Conservation (phyloP, 2,329 filamentous ascomycete genomes). For the Hypoxylon sp. region DNA sequence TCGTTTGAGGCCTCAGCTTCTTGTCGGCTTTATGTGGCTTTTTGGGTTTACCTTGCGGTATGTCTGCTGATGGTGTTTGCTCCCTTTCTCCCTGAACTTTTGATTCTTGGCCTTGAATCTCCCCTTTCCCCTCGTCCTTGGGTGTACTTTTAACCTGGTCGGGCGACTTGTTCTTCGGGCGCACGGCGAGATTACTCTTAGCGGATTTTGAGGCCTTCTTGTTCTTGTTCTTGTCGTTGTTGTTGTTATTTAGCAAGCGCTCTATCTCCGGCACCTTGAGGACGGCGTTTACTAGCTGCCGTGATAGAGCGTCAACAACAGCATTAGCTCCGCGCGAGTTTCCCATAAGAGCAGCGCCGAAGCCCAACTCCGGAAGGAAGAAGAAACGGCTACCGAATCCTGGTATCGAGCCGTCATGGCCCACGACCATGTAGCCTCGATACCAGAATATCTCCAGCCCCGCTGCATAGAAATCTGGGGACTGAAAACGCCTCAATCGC, state of each 20-base stretch:
- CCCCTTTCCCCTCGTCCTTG: not conserved
- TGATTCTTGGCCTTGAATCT: not conserved
- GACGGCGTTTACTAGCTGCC: slow-evolving; percentile 42
- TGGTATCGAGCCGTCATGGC: slow-evolving; percentile 43
- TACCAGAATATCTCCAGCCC: slow-evolving; percentile 47
- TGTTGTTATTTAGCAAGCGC: not conserved
- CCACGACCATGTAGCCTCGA: slow-evolving; percentile 43
- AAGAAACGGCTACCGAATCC: slow-evolving; percentile 47
- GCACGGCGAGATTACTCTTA: not conserved
- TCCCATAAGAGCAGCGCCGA: slow-evolving; percentile 43
- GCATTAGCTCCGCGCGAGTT: slow-evolving; percentile 25
- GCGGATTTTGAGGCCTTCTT: not conserved
- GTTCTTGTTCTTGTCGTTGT: not conserved
- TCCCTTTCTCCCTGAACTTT: not conserved
- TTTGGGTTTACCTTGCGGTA: not conserved
- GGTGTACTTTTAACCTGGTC: not conserved
- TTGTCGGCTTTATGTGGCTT: slow-evolving; percentile 5
- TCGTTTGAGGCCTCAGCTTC: slow-evolving; percentile 33
- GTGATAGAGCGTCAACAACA: slow-evolving; percentile 9
- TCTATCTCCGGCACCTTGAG: slow-evolving; percentile 36
- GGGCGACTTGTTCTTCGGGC: not conserved
- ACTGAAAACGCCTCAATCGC: slow-evolving; percentile 27
- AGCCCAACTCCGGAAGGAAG: slow-evolving; percentile 42
- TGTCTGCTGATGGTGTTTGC: not conserved
- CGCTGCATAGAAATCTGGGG: slow-evolving; percentile 41